Conservation (phyloP, 129 eudicot genomes). For the Deinandra increscens region DNA sequence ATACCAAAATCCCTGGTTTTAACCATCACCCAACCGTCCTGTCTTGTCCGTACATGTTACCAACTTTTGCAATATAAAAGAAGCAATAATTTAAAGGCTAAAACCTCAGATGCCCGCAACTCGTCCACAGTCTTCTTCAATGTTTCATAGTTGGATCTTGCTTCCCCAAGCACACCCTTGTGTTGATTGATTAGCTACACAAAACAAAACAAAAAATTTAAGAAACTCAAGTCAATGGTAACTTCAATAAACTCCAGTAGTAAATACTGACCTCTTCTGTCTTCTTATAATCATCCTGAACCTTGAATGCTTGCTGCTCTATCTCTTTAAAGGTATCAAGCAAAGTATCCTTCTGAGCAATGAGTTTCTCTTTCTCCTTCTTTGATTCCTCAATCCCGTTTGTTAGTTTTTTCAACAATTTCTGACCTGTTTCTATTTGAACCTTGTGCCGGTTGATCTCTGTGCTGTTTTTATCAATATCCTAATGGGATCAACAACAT, state of each 20-base stretch:
- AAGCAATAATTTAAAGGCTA: not conserved
- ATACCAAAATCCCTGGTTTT: not conserved
- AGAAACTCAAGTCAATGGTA: not conserved
- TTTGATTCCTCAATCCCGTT: slow-evolving; percentile 80
- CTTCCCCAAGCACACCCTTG: slow-evolving; percentile 64
- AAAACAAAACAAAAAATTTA: slow-evolving; percentile 6
- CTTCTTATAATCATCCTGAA: slow-evolving; percentile 80
- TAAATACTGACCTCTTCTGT: slow-evolving; percentile 59
- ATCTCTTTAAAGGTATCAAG: slow-evolving; percentile 65
- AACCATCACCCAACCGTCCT: not conserved
- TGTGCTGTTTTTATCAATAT: slow-evolving; percentile 75
- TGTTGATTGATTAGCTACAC: slow-evolving; percentile 73
- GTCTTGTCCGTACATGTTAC: not conserved
- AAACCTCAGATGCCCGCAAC: slow-evolving; percentile 85
- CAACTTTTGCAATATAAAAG: not conserved
- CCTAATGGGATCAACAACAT: slow-evolving; percentile 45
- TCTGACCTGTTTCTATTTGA: slow-evolving; percentile 83
- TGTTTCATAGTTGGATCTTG: slow-evolving; percentile 78
- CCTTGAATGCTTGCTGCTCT: slow-evolving; percentile 74
- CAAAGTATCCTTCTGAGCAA: slow-evolving; percentile 54
- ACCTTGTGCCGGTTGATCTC: slow-evolving; percentile 91
- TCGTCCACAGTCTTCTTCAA: slow-evolving; percentile 75
- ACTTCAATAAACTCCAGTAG: not conserved
- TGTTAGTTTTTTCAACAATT: slow-evolving; percentile 63
- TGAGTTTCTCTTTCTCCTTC: slow-evolving; percentile 69